These are phyloP conservation scores for Selaginella moellendorffii DNA, from an alignment of 75 land plant genomes.

Conservation along the genomic window DNA sequence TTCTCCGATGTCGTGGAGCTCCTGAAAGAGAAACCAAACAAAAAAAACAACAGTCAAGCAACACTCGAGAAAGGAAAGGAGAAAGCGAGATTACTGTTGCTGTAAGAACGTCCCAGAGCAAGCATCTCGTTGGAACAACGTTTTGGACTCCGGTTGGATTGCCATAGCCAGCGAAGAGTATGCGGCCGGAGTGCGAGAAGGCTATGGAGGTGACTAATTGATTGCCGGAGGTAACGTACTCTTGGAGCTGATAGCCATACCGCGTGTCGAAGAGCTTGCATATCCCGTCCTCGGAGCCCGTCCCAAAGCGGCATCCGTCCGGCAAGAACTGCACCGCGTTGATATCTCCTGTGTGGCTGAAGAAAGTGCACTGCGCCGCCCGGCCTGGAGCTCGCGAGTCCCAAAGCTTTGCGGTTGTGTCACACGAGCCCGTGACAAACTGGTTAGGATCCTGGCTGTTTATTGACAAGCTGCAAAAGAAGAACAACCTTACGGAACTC, in stretches of 20 bases:
- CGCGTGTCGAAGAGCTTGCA: slow-evolving; percentile 81
- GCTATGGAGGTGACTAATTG: too few species aligned
- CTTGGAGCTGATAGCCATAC: slow-evolving; percentile 90
- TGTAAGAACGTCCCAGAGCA: slow-evolving; percentile 16
- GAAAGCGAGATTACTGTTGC: slow-evolving; percentile 38
- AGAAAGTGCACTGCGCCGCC: slow-evolving; percentile 52
- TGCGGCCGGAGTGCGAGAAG: neutral
- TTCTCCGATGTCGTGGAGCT: neutral
- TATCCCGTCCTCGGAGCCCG: slow-evolving; percentile 92
- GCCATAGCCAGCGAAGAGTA: neutral
- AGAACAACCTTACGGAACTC: too few species aligned
- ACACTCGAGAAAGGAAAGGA: neutral
- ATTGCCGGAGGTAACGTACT: too few species aligned
- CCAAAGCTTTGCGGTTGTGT: slow-evolving; percentile 83
- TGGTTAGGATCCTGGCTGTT: slow-evolving; percentile 45
- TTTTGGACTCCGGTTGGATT: too few species aligned
- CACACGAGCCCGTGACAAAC: slow-evolving; percentile 98
- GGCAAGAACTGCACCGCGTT: slow-evolving; percentile 90
- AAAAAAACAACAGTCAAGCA: slow-evolving; percentile 1
- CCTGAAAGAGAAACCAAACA: neutral
- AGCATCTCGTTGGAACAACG: neutral
- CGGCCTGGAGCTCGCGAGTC: slow-evolving; percentile 65
- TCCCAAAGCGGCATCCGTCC: slow-evolving; percentile 80
- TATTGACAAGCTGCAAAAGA: slow-evolving; percentile 76
- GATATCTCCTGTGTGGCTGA: slow-evolving; percentile 86